A percentile compares a stretch with the other conserved stretches of the same genome.
These are phyloP conservation scores for Ascodesmis nigricans DNA, from an alignment of 495 filamentous ascomycete species.

Conservation along the genomic window DNA sequence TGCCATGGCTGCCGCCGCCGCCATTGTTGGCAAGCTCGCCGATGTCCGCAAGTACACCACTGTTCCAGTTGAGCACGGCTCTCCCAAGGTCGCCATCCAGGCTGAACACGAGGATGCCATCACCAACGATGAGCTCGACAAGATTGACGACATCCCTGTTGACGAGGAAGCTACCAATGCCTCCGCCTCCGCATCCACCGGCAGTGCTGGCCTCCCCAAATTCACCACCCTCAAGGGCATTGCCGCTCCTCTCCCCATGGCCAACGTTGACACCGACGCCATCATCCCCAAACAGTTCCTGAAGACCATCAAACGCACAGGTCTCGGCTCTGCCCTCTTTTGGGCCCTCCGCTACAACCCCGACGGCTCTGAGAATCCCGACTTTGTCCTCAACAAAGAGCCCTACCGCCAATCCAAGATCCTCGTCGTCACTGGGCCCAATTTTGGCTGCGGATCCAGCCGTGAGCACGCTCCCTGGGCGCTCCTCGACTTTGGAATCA, in stretches of 20 bases:
- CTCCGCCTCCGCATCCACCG: slow-evolving; percentile 33
- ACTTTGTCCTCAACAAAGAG: slow-evolving; percentile 80
- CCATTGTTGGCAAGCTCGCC: slow-evolving; percentile 70
- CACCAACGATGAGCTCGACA: slow-evolving; percentile 55
- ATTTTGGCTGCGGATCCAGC: slow-evolving; percentile 88
- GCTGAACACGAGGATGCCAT: slow-evolving; percentile 49
- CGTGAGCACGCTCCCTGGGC: slow-evolving; percentile 97
- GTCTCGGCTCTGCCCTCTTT: slow-evolving; percentile 74
- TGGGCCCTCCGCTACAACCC: slow-evolving; percentile 53
- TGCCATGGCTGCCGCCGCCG: slow-evolving; percentile 83
- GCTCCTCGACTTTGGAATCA: slow-evolving; percentile 87
- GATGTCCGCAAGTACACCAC: slow-evolving; percentile 58
- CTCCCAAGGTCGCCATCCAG: slow-evolving; percentile 33
- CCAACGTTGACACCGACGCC: slow-evolving; percentile 90
- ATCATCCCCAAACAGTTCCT: slow-evolving; percentile 99
- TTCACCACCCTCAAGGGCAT: slow-evolving; percentile 68
- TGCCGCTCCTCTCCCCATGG: slow-evolving; percentile 65
- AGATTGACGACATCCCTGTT: slow-evolving; percentile 52
- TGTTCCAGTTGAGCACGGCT: slow-evolving; percentile 26
- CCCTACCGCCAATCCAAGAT: slow-evolving; percentile 74
- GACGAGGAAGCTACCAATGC: slow-evolving; percentile 30
- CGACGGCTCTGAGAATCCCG: slow-evolving; percentile 48
- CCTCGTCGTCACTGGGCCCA: slow-evolving; percentile 75
- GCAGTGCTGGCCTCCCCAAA: slow-evolving; percentile 48
- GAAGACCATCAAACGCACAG: slow-evolving; percentile 97